These are phyloP conservation scores for Urtica urens DNA, from an alignment of 306 rosid genomes.

Conservation along the genomic window DNA sequence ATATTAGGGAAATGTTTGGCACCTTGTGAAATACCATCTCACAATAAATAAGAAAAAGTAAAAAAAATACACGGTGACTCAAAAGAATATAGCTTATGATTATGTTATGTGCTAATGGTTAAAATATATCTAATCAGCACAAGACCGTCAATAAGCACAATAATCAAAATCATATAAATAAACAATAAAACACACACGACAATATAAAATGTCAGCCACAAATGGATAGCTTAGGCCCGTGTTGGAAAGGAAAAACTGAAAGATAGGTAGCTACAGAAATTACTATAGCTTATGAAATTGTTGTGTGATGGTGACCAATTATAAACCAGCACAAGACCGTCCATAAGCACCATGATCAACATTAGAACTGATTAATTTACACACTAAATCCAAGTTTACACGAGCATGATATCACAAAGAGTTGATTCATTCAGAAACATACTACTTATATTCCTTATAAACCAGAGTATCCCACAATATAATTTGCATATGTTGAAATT, in stretches of 20 bases:
- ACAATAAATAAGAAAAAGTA: neutral
- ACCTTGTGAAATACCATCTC: neutral
- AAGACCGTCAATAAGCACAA: slow-evolving; percentile 62
- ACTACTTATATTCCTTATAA: no score
- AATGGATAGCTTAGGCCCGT: slow-evolving; percentile 8
- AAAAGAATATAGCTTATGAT: slow-evolving; percentile 42
- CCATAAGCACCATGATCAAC: slow-evolving; percentile 22
- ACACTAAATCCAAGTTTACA: no score
- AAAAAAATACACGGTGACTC: slow-evolving; percentile 17
- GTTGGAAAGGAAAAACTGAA: slow-evolving; percentile 16
- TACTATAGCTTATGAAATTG: slow-evolving; percentile 25
- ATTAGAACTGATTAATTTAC: no score
- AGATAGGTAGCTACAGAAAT: slow-evolving; percentile 19
- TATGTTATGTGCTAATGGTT: slow-evolving; percentile 39
- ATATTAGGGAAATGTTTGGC: neutral
- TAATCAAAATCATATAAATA: neutral
- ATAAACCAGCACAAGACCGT: slow-evolving; percentile 33
- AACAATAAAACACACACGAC: neutral
- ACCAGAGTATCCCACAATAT: no score
- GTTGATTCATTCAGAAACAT: no score
- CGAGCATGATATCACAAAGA: no score
- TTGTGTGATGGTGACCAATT: slow-evolving; percentile 18
- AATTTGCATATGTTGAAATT: neutral
- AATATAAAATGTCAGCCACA: slow-evolving; percentile 1
- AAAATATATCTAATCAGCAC: slow-evolving; percentile 20